Conservation (phyloP, 495 filamentous ascomycete species). For the Sphaerosporella brunnea region DNA sequence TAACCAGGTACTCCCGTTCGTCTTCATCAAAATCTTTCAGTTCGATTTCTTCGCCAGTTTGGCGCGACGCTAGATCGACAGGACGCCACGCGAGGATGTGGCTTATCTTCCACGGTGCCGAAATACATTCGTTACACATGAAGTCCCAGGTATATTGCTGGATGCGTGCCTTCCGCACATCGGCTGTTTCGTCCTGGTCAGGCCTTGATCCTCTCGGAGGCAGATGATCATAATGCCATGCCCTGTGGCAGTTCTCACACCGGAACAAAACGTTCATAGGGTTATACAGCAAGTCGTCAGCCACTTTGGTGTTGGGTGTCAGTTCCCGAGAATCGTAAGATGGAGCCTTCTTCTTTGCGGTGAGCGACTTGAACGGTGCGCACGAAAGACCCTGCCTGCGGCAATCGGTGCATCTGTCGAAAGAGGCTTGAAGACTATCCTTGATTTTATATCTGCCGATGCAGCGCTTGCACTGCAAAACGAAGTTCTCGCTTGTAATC, state of each 20-base stretch:
- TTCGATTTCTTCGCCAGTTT: conserved; percentile 14
- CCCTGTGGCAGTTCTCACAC: conserved; percentile 58
- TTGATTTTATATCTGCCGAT: conserved; percentile 47
- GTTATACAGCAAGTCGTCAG: conserved; percentile 51
- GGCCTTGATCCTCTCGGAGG: conserved; percentile 30
- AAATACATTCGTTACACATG: conserved; percentile 56
- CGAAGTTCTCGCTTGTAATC: conserved; percentile 52
- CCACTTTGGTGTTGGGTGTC: conserved; percentile 33
- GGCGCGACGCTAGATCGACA: conserved; percentile 23
- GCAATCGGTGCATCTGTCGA: conserved; percentile 54
- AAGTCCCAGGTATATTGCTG: conserved; percentile 47
- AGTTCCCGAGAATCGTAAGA: not conserved
- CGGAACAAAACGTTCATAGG: conserved; percentile 60
- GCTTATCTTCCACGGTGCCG: conserved; percentile 42
- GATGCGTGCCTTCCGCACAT: conserved; percentile 33
- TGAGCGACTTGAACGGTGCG: conserved; percentile 41
- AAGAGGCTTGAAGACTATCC: conserved; percentile 47
- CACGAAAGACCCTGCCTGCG: conserved; percentile 43
- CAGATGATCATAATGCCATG: conserved; percentile 67
- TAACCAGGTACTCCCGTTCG: conserved; percentile 75
- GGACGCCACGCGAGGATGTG: conserved; percentile 78
- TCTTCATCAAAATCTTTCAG: conserved; percentile 44
- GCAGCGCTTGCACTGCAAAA: conserved; percentile 81
- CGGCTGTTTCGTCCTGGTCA: conserved; percentile 10
- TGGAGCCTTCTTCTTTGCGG: conserved; percentile 34